Base-by-base conservation (phyloP, 2,329 filamentous ascomycete genomes). In the Biscogniauxia marginata region DNA sequence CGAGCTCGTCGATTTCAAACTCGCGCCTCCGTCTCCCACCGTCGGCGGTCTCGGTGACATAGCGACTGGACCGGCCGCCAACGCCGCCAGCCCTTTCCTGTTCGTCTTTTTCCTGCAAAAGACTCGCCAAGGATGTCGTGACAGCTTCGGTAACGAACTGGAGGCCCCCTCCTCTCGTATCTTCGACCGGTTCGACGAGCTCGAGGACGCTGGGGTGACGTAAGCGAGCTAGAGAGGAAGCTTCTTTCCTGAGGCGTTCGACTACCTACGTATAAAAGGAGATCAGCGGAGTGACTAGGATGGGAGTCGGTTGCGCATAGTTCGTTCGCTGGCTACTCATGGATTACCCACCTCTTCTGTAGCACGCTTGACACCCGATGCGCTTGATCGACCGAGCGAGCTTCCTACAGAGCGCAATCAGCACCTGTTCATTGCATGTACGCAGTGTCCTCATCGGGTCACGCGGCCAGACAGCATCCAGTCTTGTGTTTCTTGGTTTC, bases 81-180 rank as follows among this genome's bases (percentile, higher is more conserved):
- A 84, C 80, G 7, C 89, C 86, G 39, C 86, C 84, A 13, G 81
- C 77, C 57, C 84, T 82, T 71, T 96, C 92, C 70, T 93, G 88
- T 7, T 91, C 89, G 70, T 97, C 93, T 74, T 96, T 97, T 60
- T 97, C 93, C 63, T 87, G 84, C 50, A 99, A 71, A 25, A 97
- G 71, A 20, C 88, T 87, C 16, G 90, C 86, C 52, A 99, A 79
- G n/a, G 92, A 96, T 6, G 92, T 88, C 1, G 92, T 95, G 30
- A 99, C 89, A 1, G 88, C 84, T 71, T 99, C 95, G 0, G 95
- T 97, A 22, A 92, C 93, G 75, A 99, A 99, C 81, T 97, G 96
- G 57, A 99, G 77, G 1, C 93, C 93, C 3, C 95, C 93, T 66
- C 84, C 90, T 57, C 95, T 83, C 11, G 91, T 98, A 62, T 99